Evolutionary conservation across 345 rosid genomes (phyloP).

Genomic region (Eucalyptus caleyi): DNA sequence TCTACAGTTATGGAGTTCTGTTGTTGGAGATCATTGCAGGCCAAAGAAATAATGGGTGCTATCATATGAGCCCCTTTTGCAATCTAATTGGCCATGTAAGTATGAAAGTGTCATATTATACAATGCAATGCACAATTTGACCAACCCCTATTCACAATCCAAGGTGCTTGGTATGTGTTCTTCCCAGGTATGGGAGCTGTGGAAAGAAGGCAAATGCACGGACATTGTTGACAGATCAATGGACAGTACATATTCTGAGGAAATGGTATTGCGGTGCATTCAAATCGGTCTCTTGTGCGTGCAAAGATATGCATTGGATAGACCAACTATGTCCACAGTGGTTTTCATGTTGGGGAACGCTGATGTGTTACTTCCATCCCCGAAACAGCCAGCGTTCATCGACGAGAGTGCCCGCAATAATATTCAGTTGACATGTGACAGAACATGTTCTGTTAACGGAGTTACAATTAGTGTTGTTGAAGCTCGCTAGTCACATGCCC

Average conservation of each 20-base stretch:
- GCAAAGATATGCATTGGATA: not conserved
- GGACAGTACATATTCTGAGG: not conserved
- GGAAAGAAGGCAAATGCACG: not conserved
- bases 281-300: not conserved
- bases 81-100: not conserved
- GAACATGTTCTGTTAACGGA: conserved; percentile 1
- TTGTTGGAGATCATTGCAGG: not conserved
- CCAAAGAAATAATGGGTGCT: not conserved
- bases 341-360: conserved; percentile 1
- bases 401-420: not conserved
- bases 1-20: not conserved
- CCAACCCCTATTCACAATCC: not conserved
- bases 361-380: not conserved
- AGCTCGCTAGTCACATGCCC: not conserved
- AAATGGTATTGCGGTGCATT: not conserved
- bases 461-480: not conserved
- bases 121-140: not conserved
- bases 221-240: not conserved
- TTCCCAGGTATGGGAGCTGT: not conserved
- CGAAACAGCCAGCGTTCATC: not conserved
- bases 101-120: not conserved
- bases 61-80: not conserved
- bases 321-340: not conserved
- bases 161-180: not conserved
- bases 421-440: conserved; percentile 15